A percentile compares a stretch with the other conserved stretches of the same genome.
Conservation (phyloP, 768 basidiomycete genomes). For the Lentinula sp. region DNA sequence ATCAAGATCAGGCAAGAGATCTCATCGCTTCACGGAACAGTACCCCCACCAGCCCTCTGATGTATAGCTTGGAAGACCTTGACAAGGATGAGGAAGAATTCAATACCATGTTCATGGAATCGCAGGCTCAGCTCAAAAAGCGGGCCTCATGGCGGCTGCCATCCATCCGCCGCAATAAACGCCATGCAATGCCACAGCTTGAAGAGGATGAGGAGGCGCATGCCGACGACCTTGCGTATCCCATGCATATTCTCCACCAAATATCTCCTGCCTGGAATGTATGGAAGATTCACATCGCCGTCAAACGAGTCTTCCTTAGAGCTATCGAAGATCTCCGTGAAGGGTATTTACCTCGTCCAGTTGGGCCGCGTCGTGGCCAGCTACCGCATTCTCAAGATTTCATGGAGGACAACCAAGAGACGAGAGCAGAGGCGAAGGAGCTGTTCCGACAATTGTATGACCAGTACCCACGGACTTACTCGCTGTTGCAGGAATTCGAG, state of each 20-base stretch:
- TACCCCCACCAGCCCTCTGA: slow-evolving; percentile 33
- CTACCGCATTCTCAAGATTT: slow-evolving; percentile 16
- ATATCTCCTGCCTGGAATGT: slow-evolving; percentile 58
- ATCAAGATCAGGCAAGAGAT: slow-evolving; percentile 27
- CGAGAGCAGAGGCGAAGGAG: slow-evolving; percentile 25
- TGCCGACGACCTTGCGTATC: slow-evolving; percentile 46
- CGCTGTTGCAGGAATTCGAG: slow-evolving; percentile 15
- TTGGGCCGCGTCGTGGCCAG: slow-evolving; percentile 20
- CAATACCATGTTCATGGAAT: neutral
- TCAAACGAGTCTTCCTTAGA: slow-evolving; percentile 40
- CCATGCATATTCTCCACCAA: slow-evolving; percentile 55
- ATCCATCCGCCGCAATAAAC: slow-evolving; percentile 9
- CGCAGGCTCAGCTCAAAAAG: neutral
- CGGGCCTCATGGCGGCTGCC: neutral
- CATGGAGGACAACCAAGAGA: slow-evolving; percentile 17
- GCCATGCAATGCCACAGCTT: slow-evolving; percentile 7
- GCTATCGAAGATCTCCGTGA: slow-evolving; percentile 42
- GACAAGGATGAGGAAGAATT: neutral
- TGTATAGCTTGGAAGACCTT: slow-evolving; percentile 16
- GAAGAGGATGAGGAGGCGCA: slow-evolving; percentile 9
- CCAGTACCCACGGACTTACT: slow-evolving; percentile 44
- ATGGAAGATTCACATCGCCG: slow-evolving; percentile 58
- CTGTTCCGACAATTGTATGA: slow-evolving; percentile 41
- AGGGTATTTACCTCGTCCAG: slow-evolving; percentile 44
- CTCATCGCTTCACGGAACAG: slow-evolving; percentile 19